Evolutionary conservation across 1,284 basidiomycete genomes (phyloP).

Genomic region (Microbotryum scabiosae): DNA sequence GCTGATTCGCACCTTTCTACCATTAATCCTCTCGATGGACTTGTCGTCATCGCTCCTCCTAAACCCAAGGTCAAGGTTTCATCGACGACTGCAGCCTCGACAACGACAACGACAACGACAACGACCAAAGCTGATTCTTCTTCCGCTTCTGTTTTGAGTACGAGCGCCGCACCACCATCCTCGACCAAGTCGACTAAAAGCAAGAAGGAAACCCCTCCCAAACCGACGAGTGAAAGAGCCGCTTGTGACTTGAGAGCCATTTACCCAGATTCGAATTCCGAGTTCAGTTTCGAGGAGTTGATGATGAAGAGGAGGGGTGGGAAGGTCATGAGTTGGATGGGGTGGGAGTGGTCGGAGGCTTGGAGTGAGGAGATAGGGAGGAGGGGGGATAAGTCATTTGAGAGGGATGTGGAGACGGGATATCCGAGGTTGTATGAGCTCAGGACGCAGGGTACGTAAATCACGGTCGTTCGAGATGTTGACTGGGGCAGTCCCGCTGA

Average conservation of each 20-base stretch:
- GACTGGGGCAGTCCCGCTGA: background rate
- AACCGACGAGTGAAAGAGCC: slow-evolving; percentile 18
- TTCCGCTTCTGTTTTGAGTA: background rate
- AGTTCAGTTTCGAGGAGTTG: slow-evolving; percentile 32
- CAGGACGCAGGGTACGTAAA: slow-evolving; percentile 7
- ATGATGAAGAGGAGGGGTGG: background rate
- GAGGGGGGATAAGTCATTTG: slow-evolving; percentile 5
- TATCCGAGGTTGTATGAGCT: slow-evolving; percentile 12
- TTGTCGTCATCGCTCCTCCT: slow-evolving; percentile 30
- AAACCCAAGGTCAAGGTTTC: slow-evolving; percentile 22
- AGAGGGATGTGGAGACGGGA: slow-evolving; percentile 11
- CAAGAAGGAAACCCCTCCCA: background rate
- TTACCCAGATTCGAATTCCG: slow-evolving; percentile 22
- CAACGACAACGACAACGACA: slow-evolving; percentile 27
- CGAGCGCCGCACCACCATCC: background rate
- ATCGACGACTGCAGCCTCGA: background rate
- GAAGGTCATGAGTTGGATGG: slow-evolving; percentile 10
- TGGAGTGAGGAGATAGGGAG: slow-evolving; percentile 16
- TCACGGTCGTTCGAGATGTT: background rate
- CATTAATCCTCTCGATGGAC: slow-evolving; percentile 27
- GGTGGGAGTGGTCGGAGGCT: slow-evolving; percentile 13
- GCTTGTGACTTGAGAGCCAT: slow-evolving; percentile 22
- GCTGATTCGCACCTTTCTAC: slow-evolving; percentile 36
- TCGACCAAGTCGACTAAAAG: background rate
- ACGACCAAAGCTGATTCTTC: slow-evolving; percentile 11